Conservation (phyloP, 1,284 basidiomycete species). For the Ustilago xerochloae region DNA sequence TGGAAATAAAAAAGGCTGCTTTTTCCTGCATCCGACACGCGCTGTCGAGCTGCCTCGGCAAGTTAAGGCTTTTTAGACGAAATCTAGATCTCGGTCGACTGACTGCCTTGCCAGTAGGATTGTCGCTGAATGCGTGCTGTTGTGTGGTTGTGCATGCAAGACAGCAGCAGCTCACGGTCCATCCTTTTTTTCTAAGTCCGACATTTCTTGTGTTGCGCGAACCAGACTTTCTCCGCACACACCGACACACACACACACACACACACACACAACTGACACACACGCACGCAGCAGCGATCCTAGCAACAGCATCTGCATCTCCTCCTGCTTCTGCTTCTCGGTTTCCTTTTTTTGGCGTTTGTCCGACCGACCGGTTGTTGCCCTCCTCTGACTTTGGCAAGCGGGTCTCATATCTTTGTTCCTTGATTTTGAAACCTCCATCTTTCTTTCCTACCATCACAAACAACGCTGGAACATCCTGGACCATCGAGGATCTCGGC, state of each 20-base stretch:
- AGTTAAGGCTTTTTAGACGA: not conserved
- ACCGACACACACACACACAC: not conserved
- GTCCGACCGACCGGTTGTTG: not conserved
- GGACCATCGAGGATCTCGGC: no score
- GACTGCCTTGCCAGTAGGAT: not conserved
- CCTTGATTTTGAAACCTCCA: not conserved
- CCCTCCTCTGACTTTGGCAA: not conserved
- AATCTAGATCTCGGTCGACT: constrained; percentile 3
- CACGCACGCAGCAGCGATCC: no score
- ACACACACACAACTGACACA: no score
- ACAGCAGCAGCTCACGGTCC: not conserved
- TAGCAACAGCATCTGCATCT: no score
- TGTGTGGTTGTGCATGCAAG: not conserved
- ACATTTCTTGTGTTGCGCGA: not conserved
- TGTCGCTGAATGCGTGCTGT: constrained; percentile 2
- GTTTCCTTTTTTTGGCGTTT: no score
- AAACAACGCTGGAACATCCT: not conserved
- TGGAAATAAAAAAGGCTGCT: not conserved
- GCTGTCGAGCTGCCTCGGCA: constrained; percentile 3
- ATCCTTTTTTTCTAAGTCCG: not conserved
- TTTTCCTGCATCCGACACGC: not conserved
- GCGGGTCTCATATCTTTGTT: no score
- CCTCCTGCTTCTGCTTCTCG: no score
- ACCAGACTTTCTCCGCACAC: not conserved
- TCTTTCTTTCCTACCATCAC: not conserved